Evolutionary conservation across 2,329 filamentous ascomycete genomes (phyloP).

Genomic region (Pseudogymnoascus sp.): DNA sequence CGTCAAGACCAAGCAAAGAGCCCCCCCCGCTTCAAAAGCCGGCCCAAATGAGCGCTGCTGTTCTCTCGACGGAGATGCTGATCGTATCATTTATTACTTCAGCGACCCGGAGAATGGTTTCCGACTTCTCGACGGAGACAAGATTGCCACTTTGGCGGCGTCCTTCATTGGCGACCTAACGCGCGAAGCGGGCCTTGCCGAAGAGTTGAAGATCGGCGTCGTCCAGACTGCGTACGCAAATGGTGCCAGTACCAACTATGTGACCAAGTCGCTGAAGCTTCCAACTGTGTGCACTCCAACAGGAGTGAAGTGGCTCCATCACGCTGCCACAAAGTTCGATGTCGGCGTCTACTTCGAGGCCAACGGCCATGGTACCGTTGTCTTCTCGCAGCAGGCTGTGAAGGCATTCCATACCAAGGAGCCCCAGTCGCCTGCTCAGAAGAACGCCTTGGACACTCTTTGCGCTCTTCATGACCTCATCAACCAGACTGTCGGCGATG

Average conservation of each 20-base stretch:
- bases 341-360: constrained; percentile 98
- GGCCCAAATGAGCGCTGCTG: constrained; percentile 69
- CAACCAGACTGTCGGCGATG: constrained; percentile 96
- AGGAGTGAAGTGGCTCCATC: constrained; percentile 94
- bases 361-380: constrained; percentile 92
- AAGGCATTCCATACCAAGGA: constrained; percentile 68
- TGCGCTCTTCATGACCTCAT: constrained; percentile 80
- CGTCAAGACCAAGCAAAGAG: constrained; percentile 93
- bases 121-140: constrained; percentile 89
- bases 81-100: constrained; percentile 94
- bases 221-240: constrained; percentile 98
- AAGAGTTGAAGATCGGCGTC: constrained; percentile 81
- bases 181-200: constrained; percentile 65
- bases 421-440: constrained; percentile 85
- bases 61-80: constrained; percentile 90
- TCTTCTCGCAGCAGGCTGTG: constrained; percentile 80
- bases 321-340: constrained; percentile 90
- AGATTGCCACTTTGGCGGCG: constrained; percentile 88
- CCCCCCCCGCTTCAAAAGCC: constrained; percentile 74
- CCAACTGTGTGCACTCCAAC: constrained; percentile 90
- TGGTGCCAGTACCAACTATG: constrained; percentile 85
- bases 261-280: constrained; percentile 77
- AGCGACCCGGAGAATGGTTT: constrained; percentile 73
- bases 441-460: constrained; percentile 78
- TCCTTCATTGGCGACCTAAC: constrained; percentile 88